phyloP scores from a whole-genome alignment of 2,329 filamentous ascomycete species.

The Pseudodiploospora longispora region DNA sequence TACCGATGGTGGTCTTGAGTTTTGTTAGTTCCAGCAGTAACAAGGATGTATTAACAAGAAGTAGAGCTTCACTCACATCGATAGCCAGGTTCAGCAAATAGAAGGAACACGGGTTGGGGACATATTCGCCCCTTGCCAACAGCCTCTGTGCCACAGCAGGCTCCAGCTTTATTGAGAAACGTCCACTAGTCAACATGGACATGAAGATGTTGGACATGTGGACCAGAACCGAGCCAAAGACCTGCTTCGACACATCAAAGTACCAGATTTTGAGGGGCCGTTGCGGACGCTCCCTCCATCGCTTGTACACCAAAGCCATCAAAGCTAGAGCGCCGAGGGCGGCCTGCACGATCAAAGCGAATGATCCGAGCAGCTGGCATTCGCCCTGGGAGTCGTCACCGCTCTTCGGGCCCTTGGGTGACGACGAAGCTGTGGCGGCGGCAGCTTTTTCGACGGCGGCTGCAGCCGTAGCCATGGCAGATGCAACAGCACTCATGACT shows the following conservation, averaged over 20 bases:
- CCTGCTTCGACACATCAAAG: slow-evolving; percentile 96
- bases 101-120: slow-evolving; percentile 91
- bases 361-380: slow-evolving; percentile 81
- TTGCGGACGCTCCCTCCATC: slow-evolving; percentile 86
- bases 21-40: no score
- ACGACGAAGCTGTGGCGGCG: slow-evolving; percentile 14
- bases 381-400: slow-evolving; percentile 54
- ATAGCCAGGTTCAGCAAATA: slow-evolving; percentile 92
- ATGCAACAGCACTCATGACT: slow-evolving; percentile 8
- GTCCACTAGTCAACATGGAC: slow-evolving; percentile 88
- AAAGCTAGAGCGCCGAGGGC: slow-evolving; percentile 78
- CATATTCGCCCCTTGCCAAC: slow-evolving; percentile 45
- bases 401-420: slow-evolving; percentile 16
- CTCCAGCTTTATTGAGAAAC: slow-evolving; percentile 60
- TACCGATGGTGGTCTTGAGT: slow-evolving; percentile 75
- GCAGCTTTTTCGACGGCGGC: slow-evolving; percentile 21
- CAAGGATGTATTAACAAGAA: not conserved
- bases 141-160: slow-evolving; percentile 29
- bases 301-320: slow-evolving; percentile 82
- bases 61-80: slow-evolving; percentile 59
- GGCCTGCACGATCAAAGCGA: slow-evolving; percentile 83
- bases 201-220: slow-evolving; percentile 92
- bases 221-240: slow-evolving; percentile 84
- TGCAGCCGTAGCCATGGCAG: slow-evolving; percentile 14
- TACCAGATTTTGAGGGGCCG: slow-evolving; percentile 94